Percentiles rank a stretch among this genome's conserved stretches.
phyloP scores from a whole-genome alignment of 495 filamentous ascomycete genomes.

The Rostrohypoxylon terebratum region DNA sequence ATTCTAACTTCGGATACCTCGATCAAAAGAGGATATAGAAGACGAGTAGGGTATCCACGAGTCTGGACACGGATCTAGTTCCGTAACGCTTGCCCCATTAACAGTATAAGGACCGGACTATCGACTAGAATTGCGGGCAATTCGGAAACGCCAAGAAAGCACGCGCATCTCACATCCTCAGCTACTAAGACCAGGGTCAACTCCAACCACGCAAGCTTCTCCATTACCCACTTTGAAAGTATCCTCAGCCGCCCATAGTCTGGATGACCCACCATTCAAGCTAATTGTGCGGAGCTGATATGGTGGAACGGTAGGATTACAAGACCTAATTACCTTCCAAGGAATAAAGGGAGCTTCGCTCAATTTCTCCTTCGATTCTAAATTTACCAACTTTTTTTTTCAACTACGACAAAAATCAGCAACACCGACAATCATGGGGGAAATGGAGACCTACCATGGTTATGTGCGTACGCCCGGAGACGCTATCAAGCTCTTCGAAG shows the following conservation, averaged over 20 bases:
- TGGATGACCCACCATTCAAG: conserved; percentile 46
- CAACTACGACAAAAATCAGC: conserved; percentile 3
- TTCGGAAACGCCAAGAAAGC: conserved; percentile 48
- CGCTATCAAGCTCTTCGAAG: conserved; percentile 97
- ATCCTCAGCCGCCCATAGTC: conserved; percentile 29
- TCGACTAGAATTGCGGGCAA: conserved; percentile 46
- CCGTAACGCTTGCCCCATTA: conserved; percentile 34
- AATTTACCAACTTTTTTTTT: conserved; percentile 10
- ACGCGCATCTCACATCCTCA: conserved; percentile 39
- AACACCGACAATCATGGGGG: conserved; percentile 24
- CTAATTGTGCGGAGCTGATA: conserved; percentile 35
- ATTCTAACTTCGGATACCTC: conserved; percentile 20
- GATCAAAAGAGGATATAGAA: conserved; percentile 12
- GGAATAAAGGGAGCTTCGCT: conserved; percentile 19
- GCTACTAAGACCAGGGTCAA: conserved; percentile 33
- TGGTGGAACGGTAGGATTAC: conserved; percentile 44
- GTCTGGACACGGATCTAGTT: conserved; percentile 36
- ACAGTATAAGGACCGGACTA: conserved; percentile 38
- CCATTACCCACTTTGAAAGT: conserved; percentile 26
- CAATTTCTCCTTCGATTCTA: conserved; percentile 12
- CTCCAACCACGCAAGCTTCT: conserved; percentile 44
- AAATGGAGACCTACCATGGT: conserved; percentile 97
- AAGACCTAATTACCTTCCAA: conserved; percentile 38
- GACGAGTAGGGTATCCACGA: conserved; percentile 30
- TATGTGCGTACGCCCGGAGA: conserved; percentile 91